Percentiles rank a stretch among this genome's conserved stretches.
These are phyloP conservation scores for Digitaria exilis DNA, from an alignment of 202 grass and related monocot genomes.

Conservation along the genomic window DNA sequence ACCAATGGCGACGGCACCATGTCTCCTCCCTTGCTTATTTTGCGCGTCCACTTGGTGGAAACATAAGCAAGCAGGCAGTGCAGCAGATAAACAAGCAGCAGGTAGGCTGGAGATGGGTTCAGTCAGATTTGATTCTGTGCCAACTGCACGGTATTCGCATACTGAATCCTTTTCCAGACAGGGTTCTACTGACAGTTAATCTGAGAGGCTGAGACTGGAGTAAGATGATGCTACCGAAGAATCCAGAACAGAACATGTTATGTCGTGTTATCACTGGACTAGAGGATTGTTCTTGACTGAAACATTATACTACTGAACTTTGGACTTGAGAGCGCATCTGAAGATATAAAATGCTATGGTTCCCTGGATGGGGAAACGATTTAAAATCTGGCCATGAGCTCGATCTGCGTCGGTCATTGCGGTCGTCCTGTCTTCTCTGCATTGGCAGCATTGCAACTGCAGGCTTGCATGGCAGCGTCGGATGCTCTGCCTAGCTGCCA, in stretches of 20 bases:
- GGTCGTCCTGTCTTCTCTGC: not conserved
- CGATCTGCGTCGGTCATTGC: not conserved
- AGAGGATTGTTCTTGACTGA: not conserved
- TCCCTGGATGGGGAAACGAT: not conserved
- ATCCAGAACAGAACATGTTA: not conserved
- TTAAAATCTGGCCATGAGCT: not conserved
- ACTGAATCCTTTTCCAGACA: not conserved
- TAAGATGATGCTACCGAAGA: not conserved
- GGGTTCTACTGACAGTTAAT: not conserved
- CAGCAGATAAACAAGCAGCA: not conserved
- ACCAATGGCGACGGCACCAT: not conserved
- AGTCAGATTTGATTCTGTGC: not conserved
- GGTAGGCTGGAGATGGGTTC: not conserved
- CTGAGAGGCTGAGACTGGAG: not conserved
- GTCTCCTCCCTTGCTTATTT: not conserved
- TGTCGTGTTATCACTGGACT: not conserved
- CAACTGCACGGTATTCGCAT: not conserved
- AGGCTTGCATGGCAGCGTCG: not conserved
- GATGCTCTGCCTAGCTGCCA: not conserved
- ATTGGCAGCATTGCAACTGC: not conserved
- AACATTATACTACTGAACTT: not conserved
- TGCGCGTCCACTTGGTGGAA: not conserved
- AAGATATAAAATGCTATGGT: not conserved
- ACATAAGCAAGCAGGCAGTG: not conserved
- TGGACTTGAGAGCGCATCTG: too few species aligned